Percentiles rank a stretch among this genome's conserved stretches.
Evolutionary conservation across 129 eudicot genomes (phyloP).

Genomic region (Daucus carota): DNA sequence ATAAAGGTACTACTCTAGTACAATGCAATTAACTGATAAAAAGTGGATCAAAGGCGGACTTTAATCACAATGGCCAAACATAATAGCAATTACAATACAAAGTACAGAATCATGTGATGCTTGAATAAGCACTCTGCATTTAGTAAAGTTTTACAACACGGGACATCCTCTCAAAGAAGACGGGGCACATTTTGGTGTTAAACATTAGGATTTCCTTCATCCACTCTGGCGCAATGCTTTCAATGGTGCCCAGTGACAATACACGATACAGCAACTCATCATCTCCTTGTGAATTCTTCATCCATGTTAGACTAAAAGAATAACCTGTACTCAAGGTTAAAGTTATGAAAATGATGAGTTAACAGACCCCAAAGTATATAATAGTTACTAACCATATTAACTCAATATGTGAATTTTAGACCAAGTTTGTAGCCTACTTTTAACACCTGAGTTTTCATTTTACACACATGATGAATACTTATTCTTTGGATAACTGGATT

Average conservation of each 20-base stretch:
- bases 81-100: not conserved
- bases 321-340: constrained; percentile 39
- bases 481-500: not conserved
- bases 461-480: not conserved
- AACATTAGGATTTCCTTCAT: constrained; percentile 66
- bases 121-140: not conserved
- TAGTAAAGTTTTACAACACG: constrained; percentile 23
- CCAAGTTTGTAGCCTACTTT: too few relatives aligned
- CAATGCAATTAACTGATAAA: too few relatives aligned
- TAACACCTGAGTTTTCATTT: not conserved
- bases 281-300: constrained; percentile 34
- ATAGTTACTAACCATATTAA: not conserved
- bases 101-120: not conserved
- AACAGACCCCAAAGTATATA: not conserved
- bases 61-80: not conserved
- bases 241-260: constrained; percentile 72
- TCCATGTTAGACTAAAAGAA: constrained; percentile 62
- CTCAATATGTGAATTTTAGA: not conserved
- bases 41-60: too few relatives aligned
- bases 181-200: constrained; percentile 51
- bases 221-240: constrained; percentile 86
- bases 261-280: constrained; percentile 47
- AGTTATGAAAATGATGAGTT: not conserved
- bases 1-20: too few relatives aligned
- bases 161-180: constrained; percentile 64